phyloP scores from a whole-genome alignment of 2,329 filamentous ascomycete species.

The Ophiosphaerella korrae region DNA sequence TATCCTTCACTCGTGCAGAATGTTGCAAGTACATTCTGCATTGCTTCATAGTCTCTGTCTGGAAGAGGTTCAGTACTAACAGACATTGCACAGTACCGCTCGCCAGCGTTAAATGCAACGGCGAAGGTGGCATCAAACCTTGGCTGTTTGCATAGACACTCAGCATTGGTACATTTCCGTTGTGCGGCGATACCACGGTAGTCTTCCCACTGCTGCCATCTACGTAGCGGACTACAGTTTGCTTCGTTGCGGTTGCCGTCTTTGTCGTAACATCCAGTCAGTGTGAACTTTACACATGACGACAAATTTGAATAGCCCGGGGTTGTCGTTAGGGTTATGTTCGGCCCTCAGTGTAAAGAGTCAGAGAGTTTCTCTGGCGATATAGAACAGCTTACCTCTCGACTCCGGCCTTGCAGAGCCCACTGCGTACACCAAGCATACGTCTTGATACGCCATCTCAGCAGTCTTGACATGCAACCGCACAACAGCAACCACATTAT shows the following conservation, averaged over 20 bases:
- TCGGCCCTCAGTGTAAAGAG: too few relatives aligned
- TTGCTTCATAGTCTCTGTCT: neutral
- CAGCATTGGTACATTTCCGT: neutral
- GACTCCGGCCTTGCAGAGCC: neutral
- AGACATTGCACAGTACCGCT: neutral
- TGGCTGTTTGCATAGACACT: neutral
- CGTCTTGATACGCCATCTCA: neutral
- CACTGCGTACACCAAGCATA: neutral
- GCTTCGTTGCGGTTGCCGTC: neutral
- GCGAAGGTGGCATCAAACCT: neutral
- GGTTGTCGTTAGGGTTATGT: too few relatives aligned
- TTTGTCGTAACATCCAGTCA: neutral
- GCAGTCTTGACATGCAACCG: neutral
- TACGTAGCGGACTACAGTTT: neutral
- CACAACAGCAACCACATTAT: too few relatives aligned
- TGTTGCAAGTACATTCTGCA: neutral
- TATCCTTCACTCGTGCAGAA: constrained; percentile 1
- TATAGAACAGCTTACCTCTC: neutral
- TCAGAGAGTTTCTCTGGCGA: too few relatives aligned
- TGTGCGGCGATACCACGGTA: neutral
- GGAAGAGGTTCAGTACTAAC: neutral
- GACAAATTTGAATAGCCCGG: too few relatives aligned
- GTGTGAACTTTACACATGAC: neutral
- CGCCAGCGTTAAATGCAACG: neutral
- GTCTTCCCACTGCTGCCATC: neutral